Evolutionary conservation across 768 basidiomycete species (phyloP), one percentile per base, ranked within the genome.

Genomic region (Boletus reticulatus): DNA sequence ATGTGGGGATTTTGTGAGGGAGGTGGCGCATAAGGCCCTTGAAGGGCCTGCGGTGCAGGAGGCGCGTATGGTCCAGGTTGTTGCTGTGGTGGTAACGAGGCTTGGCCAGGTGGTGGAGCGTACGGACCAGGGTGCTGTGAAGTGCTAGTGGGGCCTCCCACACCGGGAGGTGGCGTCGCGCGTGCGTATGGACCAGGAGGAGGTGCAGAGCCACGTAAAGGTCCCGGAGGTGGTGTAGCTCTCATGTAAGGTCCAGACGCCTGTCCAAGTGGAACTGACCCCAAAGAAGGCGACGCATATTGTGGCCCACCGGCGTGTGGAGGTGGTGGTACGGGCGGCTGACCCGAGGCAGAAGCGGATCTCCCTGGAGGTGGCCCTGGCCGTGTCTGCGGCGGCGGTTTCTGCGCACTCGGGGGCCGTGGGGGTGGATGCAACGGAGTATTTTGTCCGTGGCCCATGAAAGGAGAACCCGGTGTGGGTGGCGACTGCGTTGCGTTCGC

Each of bases 401-500:
- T 62, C 43, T 70, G 69, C 20, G 55, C 62, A n/a, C 62, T 67
- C 17, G 61, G 53, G 12, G 84, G 82, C 5, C 84, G 84, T 2
- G 87, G 87, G 0, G 85, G 87, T 4, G 76, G 74, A 9, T 76
- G 74, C 0, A 68, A 44, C 10, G 62, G 43, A 3, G 48, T 46
- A 42, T 42, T 53, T 49, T 79, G 77, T 12, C 74, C 75, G 16
- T 77, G 78, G 6, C 68, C 70, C 38, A 68, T 59, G 55, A 77
- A 81, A 0, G 82, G 81, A 17, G 82, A 75, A 8, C 74, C 73
- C n/a, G 78, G 74, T 5, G 76, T 78, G 6, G 85, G 81, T 19
- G 72, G 67, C 9, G 74, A 70, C 19, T 68, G 65, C n/a, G 74
- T 64, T 6, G 81, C 76, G 62, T 89, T 88, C 9, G 94, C 91